These are phyloP conservation scores for Acacia concinna DNA, from an alignment of 331 rosid species.

Conservation along the genomic window DNA sequence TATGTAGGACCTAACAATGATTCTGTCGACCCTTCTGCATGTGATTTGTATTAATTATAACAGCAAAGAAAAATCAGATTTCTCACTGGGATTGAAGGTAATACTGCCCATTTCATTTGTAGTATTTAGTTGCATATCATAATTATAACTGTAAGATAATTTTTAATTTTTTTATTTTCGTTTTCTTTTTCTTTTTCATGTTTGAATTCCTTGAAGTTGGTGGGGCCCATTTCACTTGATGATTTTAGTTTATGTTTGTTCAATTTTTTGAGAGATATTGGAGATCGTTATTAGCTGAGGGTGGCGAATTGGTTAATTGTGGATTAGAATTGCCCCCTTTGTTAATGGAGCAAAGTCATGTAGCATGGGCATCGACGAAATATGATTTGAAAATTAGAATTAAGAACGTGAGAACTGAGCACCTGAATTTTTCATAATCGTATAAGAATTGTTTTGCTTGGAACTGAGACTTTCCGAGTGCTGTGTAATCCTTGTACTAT, in stretches of 20 bases:
- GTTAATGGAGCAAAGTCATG: no score
- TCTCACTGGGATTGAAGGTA: slow-evolving; percentile 88
- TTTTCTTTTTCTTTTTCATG: not conserved
- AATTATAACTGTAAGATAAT: not conserved
- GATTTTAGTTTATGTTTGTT: slow-evolving; percentile 6
- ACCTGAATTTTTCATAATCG: no score
- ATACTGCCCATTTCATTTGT: slow-evolving; percentile 27
- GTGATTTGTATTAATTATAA: slow-evolving; percentile 75
- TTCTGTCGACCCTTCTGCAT: slow-evolving; percentile 76
- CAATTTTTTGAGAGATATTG: slow-evolving; percentile 10
- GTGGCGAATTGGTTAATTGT: not conserved
- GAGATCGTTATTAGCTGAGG: slow-evolving; percentile 1
- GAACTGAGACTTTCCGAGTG: no score
- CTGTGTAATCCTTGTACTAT: no score
- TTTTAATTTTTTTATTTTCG: not conserved
- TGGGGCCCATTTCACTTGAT: not conserved
- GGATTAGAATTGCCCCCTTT: not conserved
- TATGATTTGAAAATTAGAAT: no score
- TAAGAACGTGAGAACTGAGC: no score
- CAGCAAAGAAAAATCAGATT: slow-evolving; percentile 73
- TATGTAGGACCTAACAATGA: slow-evolving; percentile 75
- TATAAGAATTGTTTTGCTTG: no score
- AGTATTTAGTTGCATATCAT: slow-evolving; percentile 16
- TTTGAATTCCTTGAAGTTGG: slow-evolving; percentile 35
- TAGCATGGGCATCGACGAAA: no score